Conservation (phyloP, 2,329 filamentous ascomycete species). For the Arthroderma sp. region DNA sequence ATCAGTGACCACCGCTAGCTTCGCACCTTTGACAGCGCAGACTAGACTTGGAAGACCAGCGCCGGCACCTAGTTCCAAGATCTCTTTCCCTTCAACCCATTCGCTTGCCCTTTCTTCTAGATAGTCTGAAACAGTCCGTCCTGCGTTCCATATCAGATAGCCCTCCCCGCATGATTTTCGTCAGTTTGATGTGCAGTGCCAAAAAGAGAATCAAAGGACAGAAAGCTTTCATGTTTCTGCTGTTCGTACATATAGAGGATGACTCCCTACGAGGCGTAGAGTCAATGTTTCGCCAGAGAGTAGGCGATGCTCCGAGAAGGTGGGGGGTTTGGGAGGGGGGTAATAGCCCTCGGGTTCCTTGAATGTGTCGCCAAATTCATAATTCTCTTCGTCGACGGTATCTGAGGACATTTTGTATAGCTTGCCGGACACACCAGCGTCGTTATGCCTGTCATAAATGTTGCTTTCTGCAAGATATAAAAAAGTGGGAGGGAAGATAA, state of each 20-base stretch:
- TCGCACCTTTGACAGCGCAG: slow-evolving; percentile 58
- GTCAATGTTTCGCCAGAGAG: slow-evolving; percentile 50
- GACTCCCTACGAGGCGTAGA: slow-evolving; percentile 71
- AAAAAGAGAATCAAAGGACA: background rate
- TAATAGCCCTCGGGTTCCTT: slow-evolving; percentile 71
- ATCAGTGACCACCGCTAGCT: slow-evolving; percentile 63
- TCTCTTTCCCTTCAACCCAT: slow-evolving; percentile 52
- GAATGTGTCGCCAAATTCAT: slow-evolving; percentile 48
- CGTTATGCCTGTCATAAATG: no score
- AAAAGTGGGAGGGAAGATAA: no score
- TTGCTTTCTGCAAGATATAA: no score
- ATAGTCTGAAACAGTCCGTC: slow-evolving; percentile 62
- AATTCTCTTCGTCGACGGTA: background rate
- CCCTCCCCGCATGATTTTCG: slow-evolving; percentile 37
- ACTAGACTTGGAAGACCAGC: slow-evolving; percentile 74
- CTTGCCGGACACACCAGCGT: background rate
- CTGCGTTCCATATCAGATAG: slow-evolving; percentile 84
- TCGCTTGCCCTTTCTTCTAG: slow-evolving; percentile 53
- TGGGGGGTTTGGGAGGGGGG: slow-evolving; percentile 61
- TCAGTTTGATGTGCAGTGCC: slow-evolving; percentile 12
- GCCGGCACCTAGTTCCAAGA: slow-evolving; percentile 81
- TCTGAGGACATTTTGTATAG: slow-evolving; percentile 1
- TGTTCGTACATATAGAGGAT: slow-evolving; percentile 60
- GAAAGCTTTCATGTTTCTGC: background rate
- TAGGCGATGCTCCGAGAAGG: slow-evolving; percentile 57